phyloP scores from a whole-genome alignment of 108 stramenopile species.

The Cyclotella sp. region DNA sequence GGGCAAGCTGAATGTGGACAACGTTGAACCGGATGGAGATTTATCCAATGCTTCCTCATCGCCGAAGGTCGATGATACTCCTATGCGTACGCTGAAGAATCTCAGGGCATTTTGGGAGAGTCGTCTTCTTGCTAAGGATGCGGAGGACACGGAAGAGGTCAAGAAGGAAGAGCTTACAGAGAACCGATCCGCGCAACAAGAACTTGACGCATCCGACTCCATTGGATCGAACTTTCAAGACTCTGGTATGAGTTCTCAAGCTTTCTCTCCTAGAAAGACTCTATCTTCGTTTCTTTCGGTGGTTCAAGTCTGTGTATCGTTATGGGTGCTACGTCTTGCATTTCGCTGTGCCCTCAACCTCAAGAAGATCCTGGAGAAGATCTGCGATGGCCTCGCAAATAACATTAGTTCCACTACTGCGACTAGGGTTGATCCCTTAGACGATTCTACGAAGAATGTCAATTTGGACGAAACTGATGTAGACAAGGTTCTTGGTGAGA shows the following conservation, averaged over 20 bases:
- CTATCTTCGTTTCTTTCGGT: neutral
- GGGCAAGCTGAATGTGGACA: conserved; percentile 12
- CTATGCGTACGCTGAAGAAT: conserved; percentile 27
- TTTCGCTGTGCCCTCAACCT: neutral
- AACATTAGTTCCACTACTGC: neutral
- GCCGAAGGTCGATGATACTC: conserved; percentile 32
- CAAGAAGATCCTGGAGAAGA: neutral
- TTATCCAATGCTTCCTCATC: conserved; percentile 11
- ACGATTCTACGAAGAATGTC: neutral
- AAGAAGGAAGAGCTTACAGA: neutral
- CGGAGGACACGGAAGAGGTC: neutral
- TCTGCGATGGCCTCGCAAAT: neutral
- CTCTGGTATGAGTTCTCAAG: neutral
- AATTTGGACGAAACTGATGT: neutral
- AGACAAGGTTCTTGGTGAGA: neutral
- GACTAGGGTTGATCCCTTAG: too few species aligned
- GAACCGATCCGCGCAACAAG: neutral
- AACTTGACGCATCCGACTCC: neutral
- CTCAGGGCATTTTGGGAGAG: conserved; percentile 44
- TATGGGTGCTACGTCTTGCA: conserved; percentile 1
- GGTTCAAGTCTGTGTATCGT: neutral
- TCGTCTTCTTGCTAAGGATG: conserved; percentile 17
- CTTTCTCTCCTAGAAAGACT: neutral
- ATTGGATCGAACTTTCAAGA: neutral
- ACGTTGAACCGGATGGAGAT: neutral